Evolutionary conservation across 805 yeast genomes (phyloP), one percentile per base, ranked within the genome.

Genomic region (Cyberlindnera euphorbiae): DNA sequence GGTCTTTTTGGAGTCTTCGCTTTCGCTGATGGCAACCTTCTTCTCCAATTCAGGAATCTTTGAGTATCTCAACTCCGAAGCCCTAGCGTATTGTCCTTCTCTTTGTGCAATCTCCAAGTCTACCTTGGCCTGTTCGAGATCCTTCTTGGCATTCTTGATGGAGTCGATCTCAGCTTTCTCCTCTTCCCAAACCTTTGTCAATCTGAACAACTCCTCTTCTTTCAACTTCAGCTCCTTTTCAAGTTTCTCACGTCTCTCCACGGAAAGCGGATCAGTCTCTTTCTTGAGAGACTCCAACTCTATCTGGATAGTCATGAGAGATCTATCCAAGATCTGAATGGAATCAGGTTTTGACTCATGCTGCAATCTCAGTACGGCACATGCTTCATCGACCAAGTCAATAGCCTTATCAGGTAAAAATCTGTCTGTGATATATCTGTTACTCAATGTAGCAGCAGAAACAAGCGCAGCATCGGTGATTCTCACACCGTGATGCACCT

Each of bases 321-420:
- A 71, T 44, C 97, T 75, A 58, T 90, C 97, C 40, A 90, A 68
- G 31, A 80, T 84, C 52, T 88, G 90, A 36, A 93, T 84, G 2
- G 89, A 86, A 55, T 90, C 98, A 0, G 98, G 98, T 57, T 88
- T 89, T 2, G 96, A 87, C 63, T 90, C 98, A 58, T 93, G 97
- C 60, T 90, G 98, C 41, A 90, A 67, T 46, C 98, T 70, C 40
- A 90, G 68, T 0, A 95, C 95, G 4, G 97, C 93, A 64, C 97
- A 89, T 0, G 97, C 97, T 57, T 90, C 98, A 62, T 90, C 98
- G 2, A 90, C 93, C 47, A 90, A 71, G 60, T 90, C 98, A 47
- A 90, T 90, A 15, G 97, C 97, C 65, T 90, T 90, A 56, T 90
- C 98, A 1, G 98, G 98, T 26, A 90, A 65, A 52, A 79, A 88